phyloP scores from a whole-genome alignment of 371 early-diverging fungal genomes.

The Mortierella sp. region DNA sequence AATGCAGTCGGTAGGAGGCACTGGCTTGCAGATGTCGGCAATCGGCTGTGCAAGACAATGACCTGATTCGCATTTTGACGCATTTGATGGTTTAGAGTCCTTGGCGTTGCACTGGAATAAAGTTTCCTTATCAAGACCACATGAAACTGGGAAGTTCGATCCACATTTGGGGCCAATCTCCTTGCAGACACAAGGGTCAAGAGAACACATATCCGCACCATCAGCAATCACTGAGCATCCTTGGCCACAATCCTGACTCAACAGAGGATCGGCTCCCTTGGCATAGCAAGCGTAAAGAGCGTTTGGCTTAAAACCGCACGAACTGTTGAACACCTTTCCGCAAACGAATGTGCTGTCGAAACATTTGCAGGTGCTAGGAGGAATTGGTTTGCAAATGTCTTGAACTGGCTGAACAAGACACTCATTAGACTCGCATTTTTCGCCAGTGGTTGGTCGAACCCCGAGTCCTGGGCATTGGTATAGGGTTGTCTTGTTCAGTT shows the following conservation, averaged over 20 bases:
- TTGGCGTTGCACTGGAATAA: slow-evolving; percentile 9
- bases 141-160: slow-evolving; percentile 6
- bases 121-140: not conserved
- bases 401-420: too few species aligned
- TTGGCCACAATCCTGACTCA: not conserved
- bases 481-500: not conserved
- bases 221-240: slow-evolving; percentile 1
- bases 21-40: not conserved
- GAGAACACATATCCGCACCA: not conserved
- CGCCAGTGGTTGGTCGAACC: not conserved
- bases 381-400: too few species aligned
- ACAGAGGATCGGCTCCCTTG: not conserved
- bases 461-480: not conserved
- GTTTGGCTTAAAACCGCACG: too few species aligned
- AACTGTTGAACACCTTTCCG: too few species aligned
- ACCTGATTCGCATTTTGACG: not conserved
- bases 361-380: too few species aligned
- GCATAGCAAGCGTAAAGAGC: slow-evolving; percentile 5
- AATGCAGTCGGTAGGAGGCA: slow-evolving; percentile 2
- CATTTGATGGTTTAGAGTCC: not conserved
- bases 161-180: slow-evolving; percentile 6
- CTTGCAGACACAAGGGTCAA: slow-evolving; percentile 4
- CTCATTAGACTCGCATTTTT: too few species aligned
- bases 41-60: not conserved
- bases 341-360: too few species aligned